phyloP scores from a whole-genome alignment of 2,329 filamentous ascomycete species.

The Xylariaceae sp. region DNA sequence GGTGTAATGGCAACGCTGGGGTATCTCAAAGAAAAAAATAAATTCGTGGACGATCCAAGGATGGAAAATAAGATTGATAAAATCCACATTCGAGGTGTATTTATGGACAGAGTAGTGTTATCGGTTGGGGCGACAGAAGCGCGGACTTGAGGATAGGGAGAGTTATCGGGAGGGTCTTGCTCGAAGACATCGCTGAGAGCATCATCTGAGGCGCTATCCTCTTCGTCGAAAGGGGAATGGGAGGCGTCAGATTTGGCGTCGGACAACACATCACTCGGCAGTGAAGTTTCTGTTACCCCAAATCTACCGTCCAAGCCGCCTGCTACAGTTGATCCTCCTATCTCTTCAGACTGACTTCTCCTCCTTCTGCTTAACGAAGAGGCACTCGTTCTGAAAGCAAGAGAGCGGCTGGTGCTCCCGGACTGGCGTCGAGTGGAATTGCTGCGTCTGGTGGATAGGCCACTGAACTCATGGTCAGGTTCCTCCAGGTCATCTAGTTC shows the following conservation, averaged over 20 bases:
- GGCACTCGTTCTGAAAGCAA: constrained; percentile 19
- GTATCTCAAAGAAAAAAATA: constrained; percentile 88
- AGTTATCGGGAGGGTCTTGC: constrained; percentile 60
- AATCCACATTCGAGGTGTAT: constrained; percentile 83
- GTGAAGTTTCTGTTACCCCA: constrained; percentile 43
- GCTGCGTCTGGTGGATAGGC: constrained; percentile 15
- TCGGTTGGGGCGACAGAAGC: constrained; percentile 75
- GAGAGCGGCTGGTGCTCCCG: constrained; percentile 17
- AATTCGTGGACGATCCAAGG: constrained; percentile 75
- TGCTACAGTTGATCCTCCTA: constrained; percentile 47
- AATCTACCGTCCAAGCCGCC: constrained; percentile 51
- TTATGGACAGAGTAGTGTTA: constrained; percentile 74
- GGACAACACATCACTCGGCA: constrained; percentile 42
- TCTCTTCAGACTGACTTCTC: constrained; percentile 40
- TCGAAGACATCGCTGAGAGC: constrained; percentile 32
- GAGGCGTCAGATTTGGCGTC: constrained; percentile 34
- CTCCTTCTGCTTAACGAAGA: constrained; percentile 24
- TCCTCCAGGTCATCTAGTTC: constrained; percentile 30
- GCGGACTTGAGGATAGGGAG: constrained; percentile 73
- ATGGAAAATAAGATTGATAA: constrained; percentile 77
- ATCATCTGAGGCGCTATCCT: constrained; percentile 29
- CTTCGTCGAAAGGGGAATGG: constrained; percentile 17
- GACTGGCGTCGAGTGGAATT: constrained; percentile 21
- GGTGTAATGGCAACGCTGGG: constrained; percentile 86
- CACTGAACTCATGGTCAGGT: constrained; percentile 23